These are phyloP conservation scores for Larix sibirica DNA, from an alignment of 83 land plant species.

Conservation along the genomic window DNA sequence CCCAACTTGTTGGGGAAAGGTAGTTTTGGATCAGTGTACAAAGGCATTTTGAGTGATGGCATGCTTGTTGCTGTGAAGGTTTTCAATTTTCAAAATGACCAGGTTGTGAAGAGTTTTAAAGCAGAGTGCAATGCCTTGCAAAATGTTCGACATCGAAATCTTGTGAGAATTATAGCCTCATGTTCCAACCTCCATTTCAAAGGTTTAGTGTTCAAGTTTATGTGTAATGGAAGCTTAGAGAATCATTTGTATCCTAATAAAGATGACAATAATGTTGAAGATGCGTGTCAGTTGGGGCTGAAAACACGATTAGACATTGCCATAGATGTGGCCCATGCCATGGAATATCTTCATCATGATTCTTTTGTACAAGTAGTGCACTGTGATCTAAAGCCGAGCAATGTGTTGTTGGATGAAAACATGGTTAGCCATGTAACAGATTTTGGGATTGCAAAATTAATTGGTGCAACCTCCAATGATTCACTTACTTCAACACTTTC, in stretches of 20 bases:
- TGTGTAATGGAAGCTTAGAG: slow-evolving; percentile 31
- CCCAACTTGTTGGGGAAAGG: slow-evolving; percentile 13
- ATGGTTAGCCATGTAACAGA: slow-evolving; percentile 10
- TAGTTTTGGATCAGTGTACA: slow-evolving; percentile 24
- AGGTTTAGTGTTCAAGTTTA: slow-evolving; percentile 21
- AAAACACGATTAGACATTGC: slow-evolving; percentile 12
- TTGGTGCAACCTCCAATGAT: background rate
- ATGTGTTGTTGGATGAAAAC: slow-evolving; percentile 18
- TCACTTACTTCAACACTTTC: background rate
- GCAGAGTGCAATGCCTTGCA: slow-evolving; percentile 28
- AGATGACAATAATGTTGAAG: background rate
- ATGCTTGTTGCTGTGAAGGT: slow-evolving; percentile 20
- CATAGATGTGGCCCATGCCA: slow-evolving; percentile 18
- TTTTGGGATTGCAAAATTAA: slow-evolving; percentile 18
- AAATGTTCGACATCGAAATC: slow-evolving; percentile 32
- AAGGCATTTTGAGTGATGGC: slow-evolving; percentile 12
- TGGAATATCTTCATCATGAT: slow-evolving; percentile 23
- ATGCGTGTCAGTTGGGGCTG: background rate
- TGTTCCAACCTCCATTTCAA: slow-evolving; percentile 22
- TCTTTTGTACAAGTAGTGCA: slow-evolving; percentile 4
- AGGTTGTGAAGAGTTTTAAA: slow-evolving; percentile 12
- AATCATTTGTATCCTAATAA: slow-evolving; percentile 7
- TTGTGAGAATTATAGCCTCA: slow-evolving; percentile 25
- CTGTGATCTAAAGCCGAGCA: slow-evolving; percentile 25
- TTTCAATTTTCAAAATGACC: background rate